phyloP scores from a whole-genome alignment of 1,284 basidiomycete species.

The Vanrija pseudolonga region DNA sequence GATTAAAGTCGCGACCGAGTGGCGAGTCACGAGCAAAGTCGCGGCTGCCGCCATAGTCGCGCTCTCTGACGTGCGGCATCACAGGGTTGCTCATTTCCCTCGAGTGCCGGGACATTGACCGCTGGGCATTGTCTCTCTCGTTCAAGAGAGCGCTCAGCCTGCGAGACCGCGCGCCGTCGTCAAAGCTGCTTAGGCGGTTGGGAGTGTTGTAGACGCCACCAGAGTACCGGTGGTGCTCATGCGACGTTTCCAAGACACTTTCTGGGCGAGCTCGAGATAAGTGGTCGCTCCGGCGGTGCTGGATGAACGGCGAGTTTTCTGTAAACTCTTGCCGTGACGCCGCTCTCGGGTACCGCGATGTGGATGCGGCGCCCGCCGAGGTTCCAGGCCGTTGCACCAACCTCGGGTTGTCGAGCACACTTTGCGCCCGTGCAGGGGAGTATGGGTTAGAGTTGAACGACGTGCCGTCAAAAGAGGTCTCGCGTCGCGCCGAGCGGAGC shows the following conservation, averaged over 20 bases:
- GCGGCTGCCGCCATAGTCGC: not conserved
- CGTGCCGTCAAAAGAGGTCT: not conserved
- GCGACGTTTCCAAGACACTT: constrained; percentile 13
- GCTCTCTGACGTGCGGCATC: not conserved
- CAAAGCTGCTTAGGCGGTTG: constrained; percentile 1
- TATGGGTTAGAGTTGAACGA: not conserved
- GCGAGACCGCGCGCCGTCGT: not conserved
- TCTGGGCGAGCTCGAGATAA: constrained; percentile 11
- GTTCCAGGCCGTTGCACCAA: no score
- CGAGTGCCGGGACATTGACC: no score
- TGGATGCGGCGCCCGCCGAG: no score
- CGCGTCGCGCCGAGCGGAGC: not conserved
- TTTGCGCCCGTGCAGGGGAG: no score
- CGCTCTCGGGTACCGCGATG: no score
- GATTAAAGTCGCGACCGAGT: not conserved
- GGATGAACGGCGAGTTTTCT: constrained; percentile 10
- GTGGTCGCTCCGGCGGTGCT: constrained; percentile 1
- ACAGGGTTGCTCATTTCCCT: no score
- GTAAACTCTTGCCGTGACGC: constrained; percentile 4
- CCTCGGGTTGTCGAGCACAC: no score
- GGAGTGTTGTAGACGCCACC: not conserved
- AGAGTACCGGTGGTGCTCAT: constrained; percentile 14
- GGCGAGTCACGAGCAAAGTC: constrained; percentile 1
- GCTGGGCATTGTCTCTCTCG: no score
- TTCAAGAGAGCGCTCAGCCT: not conserved